Conservation (phyloP, 148 eudicot species). For the Rhododendron ovatum region DNA sequence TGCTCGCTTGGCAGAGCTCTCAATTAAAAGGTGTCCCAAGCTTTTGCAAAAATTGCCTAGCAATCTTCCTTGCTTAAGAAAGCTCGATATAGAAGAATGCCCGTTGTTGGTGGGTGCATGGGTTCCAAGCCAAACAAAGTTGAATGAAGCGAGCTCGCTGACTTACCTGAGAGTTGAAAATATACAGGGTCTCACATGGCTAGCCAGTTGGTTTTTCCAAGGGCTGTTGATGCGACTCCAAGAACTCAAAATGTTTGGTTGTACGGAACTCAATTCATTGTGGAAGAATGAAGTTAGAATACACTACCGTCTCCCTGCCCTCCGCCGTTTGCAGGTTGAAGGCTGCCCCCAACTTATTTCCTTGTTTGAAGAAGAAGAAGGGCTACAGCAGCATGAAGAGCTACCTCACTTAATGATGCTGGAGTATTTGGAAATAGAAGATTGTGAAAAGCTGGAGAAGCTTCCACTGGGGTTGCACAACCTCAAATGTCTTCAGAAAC, state of each 20-base stretch:
- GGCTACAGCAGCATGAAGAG: not conserved
- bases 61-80: not conserved
- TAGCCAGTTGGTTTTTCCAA: too few species aligned
- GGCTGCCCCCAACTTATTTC: not conserved
- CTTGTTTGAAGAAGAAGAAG: not conserved
- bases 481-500: not conserved
- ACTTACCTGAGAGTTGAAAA: not conserved
- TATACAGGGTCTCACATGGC: not conserved
- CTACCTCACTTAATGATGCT: not conserved
- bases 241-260: too few species aligned
- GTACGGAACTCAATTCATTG: not conserved
- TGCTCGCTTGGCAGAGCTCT: not conserved
- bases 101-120: not conserved
- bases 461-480: not conserved
- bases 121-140: not conserved
- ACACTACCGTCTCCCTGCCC: not conserved
- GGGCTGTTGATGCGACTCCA: too few species aligned
- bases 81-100: not conserved
- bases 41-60: not conserved
- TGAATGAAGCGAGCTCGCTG: not conserved
- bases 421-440: not conserved
- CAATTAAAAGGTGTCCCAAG: not conserved
- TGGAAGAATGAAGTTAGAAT: not conserved
- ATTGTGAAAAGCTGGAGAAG: not conserved
- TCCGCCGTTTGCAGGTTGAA: not conserved